Evolutionary conservation across 306 rosid genomes (phyloP), one percentile per base, ranked within the genome.

Genomic region (Cotoneaster glaucophyllus): DNA sequence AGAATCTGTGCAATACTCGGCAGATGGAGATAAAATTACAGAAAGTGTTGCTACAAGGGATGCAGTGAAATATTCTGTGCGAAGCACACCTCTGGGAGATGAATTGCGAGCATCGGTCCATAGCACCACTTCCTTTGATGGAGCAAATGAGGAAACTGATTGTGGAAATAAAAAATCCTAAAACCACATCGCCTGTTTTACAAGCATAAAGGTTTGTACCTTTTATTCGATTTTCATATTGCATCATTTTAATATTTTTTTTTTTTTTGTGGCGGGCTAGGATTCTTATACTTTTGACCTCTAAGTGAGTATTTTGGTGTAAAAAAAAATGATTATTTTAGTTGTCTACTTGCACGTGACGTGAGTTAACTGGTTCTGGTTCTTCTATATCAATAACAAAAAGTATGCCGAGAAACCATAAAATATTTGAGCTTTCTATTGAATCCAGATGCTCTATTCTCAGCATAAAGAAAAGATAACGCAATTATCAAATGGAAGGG

Each of bases 141-240:
- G 71, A 77, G 73, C 76, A 11, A 67, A 69, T 17, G 76, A 70
- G 79, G 81, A 68, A 85, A 62, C 69, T 18, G 73, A 76, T 65
- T 80, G 67, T 64, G 78, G 78, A 77, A 69, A 77, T 50, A 73
- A 77, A 69, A 57, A 70, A 45, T 44, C 67, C 58, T 62, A 84
- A 78, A 83, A 70, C 80, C 74, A 45, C 56, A 67, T 80, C 62
- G 81, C 75, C 87, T 64, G 82, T 78, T 80, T 77, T 54, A 37
- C 80, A 81, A 68, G 81, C 78, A 58, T 73, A 78, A 73, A 86
- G 93, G 96, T 93, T 76, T 59, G 72, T 75, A 14, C 31, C 34
- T 21, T 61, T 29, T 29, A 28, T 8, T 63, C 29, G 18, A 63
- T 63, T 63, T 63, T 41, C 67, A 63, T 29, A 29, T 6, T 29